Percentiles rank a stretch among this genome's conserved stretches.
These are phyloP conservation scores for Cystobasidium pallidum DNA, from an alignment of 1,284 basidiomycete genomes.

Conservation along the genomic window DNA sequence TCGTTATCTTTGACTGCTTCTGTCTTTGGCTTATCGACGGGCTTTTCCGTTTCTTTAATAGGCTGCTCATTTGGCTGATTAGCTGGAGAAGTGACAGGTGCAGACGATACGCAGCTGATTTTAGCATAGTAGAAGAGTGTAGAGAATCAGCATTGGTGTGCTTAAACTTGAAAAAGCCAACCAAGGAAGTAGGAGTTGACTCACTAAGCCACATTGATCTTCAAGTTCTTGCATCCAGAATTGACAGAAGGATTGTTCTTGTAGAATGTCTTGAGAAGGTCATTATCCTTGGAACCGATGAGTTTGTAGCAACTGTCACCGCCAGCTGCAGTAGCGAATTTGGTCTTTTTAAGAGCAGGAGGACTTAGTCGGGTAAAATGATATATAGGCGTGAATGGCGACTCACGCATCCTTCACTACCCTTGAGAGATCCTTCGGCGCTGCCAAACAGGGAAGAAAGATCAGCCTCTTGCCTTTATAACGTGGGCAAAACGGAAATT, in stretches of 20 bases:
- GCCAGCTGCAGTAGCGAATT: slow-evolving; percentile 5
- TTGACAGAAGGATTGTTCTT: slow-evolving; percentile 23
- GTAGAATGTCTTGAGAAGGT: slow-evolving; percentile 23
- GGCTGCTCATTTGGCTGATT: neutral
- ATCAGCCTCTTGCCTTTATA: neutral
- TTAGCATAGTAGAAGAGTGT: neutral
- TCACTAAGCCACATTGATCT: slow-evolving; percentile 14
- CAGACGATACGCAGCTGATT: slow-evolving; percentile 4
- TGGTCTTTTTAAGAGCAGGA: slow-evolving; percentile 8
- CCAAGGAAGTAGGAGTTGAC: neutral
- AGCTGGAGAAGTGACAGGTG: neutral
- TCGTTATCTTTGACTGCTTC: neutral
- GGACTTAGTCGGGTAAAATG: neutral
- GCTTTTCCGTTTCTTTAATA: neutral
- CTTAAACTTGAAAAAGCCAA: no score
- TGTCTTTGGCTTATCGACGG: neutral
- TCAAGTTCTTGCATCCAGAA: slow-evolving; percentile 15
- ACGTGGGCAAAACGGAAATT: neutral
- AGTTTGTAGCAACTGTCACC: slow-evolving; percentile 37
- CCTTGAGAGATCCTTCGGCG: slow-evolving; percentile 25
- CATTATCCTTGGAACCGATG: slow-evolving; percentile 16
- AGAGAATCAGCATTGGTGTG: neutral
- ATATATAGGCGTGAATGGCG: neutral
- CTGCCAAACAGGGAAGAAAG: neutral
- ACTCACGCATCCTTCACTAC: slow-evolving; percentile 22